phyloP scores from a whole-genome alignment of 179 eudicot species.

The Spergularia azorica region DNA sequence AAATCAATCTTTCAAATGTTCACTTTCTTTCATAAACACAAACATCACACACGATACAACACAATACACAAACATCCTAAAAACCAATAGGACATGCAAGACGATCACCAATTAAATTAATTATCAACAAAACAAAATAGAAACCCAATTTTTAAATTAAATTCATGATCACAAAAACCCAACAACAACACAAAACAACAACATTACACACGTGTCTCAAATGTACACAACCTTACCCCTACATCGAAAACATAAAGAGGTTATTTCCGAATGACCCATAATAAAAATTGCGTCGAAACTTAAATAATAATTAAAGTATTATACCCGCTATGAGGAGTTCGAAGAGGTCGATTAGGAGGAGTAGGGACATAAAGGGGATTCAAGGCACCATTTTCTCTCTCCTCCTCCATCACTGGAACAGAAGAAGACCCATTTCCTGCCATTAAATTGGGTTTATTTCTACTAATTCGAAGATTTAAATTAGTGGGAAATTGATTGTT shows the following conservation, averaged over 20 bases:
- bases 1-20: no score
- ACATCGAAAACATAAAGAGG: no score
- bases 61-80: background rate
- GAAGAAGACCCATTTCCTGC: slow-evolving; percentile 22
- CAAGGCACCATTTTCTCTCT: slow-evolving; percentile 21
- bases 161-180: background rate
- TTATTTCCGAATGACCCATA: no score
- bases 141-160: background rate
- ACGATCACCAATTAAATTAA: background rate
- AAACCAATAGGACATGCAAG: background rate
- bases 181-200: background rate
- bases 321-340: slow-evolving; percentile 85
- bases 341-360: slow-evolving; percentile 44
- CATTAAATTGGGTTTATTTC: slow-evolving; percentile 20
- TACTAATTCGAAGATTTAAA: background rate
- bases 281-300: background rate
- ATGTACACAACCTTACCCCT: no score
- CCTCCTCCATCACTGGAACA: slow-evolving; percentile 17
- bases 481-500: slow-evolving; percentile 8
- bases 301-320: background rate
- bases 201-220: background rate
- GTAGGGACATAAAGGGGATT: slow-evolving; percentile 54
- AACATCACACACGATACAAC: background rate
- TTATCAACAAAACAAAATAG: background rate
- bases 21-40: no score